Conservation (phyloP, 306 rosid genomes). For the Sindora glabra region DNA sequence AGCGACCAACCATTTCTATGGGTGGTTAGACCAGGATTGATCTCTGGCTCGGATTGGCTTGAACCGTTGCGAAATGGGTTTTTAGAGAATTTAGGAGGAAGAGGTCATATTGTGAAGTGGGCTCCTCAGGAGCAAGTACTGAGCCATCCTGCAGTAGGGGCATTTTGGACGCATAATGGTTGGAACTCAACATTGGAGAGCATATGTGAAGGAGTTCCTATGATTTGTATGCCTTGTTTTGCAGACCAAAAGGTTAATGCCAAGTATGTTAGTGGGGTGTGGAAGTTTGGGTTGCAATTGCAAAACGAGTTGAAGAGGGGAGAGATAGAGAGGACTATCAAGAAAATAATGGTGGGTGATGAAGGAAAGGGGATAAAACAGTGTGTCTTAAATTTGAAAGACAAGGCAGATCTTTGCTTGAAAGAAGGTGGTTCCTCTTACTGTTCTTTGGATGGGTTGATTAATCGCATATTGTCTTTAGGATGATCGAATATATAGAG, state of each 20-base stretch:
- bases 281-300: conserved; percentile 25
- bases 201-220: conserved; percentile 28
- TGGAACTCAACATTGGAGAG: conserved; percentile 44
- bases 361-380: conserved; percentile 27
- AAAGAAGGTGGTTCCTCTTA: conserved; percentile 14
- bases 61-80: conserved; percentile 21
- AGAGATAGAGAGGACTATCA: conserved; percentile 21
- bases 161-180: conserved; percentile 37
- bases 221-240: conserved; percentile 31
- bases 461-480: not conserved
- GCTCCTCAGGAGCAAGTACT: conserved; percentile 36
- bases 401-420: conserved; percentile 6
- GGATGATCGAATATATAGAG: too few species aligned
- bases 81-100: conserved; percentile 9
- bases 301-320: conserved; percentile 21
- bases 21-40: conserved; percentile 30
- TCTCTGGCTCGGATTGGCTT: conserved; percentile 13
- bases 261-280: conserved; percentile 17
- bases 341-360: conserved; percentile 12
- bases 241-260: conserved; percentile 27
- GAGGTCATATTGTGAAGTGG: conserved; percentile 31
- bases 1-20: conserved; percentile 29
- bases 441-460: not conserved
- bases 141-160: conserved; percentile 20
- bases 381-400: conserved; percentile 23